Evolutionary conservation across 495 filamentous ascomycete species (phyloP).

Genomic region (Aspergillus diversus): DNA sequence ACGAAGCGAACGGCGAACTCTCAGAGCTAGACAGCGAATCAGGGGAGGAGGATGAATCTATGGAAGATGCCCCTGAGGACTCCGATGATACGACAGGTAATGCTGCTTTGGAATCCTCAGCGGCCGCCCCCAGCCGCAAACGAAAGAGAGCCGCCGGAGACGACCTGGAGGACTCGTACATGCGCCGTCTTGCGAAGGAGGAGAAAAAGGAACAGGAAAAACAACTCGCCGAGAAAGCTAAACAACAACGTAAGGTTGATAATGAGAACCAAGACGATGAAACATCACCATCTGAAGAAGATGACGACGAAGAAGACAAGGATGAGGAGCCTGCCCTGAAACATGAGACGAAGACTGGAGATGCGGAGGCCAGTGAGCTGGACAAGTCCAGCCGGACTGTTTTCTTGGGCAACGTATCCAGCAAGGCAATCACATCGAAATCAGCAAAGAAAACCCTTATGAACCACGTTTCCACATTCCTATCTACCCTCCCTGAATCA

Average conservation of each 20-base stretch:
- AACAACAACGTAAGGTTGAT: conserved; percentile 24
- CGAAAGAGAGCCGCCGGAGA: conserved; percentile 77
- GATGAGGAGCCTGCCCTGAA: conserved; percentile 42
- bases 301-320: conserved; percentile 32
- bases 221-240: conserved; percentile 31
- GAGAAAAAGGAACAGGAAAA: conserved; percentile 54
- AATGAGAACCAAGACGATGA: conserved; percentile 31
- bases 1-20: conserved; percentile 40
- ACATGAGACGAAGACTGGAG: conserved; percentile 58
- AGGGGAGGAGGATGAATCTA: conserved; percentile 46
- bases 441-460: conserved; percentile 74
- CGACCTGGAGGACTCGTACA: conserved; percentile 80
- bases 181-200: conserved; percentile 69
- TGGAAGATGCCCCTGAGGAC: conserved; percentile 47
- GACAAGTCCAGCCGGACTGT: conserved; percentile 90
- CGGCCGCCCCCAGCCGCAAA: conserved; percentile 60
- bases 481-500: conserved; percentile 47
- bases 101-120: conserved; percentile 37
- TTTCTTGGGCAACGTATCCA: conserved; percentile 91
- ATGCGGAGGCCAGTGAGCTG: conserved; percentile 57
- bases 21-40: conserved; percentile 40
- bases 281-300: conserved; percentile 5
- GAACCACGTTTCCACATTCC: conserved; percentile 64
- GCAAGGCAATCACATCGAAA: conserved; percentile 78
- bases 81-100: conserved; percentile 38